phyloP scores from a whole-genome alignment of 257 asterid species.

The Solanum paucissectum region DNA sequence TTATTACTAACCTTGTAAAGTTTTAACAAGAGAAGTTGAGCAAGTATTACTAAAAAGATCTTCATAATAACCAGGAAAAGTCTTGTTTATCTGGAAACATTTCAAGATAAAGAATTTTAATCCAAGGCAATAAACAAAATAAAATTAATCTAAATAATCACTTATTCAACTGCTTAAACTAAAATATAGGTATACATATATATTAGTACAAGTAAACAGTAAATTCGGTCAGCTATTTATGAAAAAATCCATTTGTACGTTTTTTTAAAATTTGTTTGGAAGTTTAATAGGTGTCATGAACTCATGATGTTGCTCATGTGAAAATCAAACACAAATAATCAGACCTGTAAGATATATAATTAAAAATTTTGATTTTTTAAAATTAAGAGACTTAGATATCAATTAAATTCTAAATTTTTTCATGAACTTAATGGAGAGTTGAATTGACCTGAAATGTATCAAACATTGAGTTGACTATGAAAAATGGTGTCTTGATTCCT shows the following conservation, averaged over 20 bases:
- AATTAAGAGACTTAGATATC: not conserved
- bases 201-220: too few species aligned
- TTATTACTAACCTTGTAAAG: not conserved
- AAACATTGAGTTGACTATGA: not conserved
- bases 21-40: not conserved
- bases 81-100: not conserved
- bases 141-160: not conserved
- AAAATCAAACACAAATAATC: not conserved
- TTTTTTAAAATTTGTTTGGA: too few species aligned
- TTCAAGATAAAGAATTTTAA: not conserved
- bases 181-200: too few species aligned
- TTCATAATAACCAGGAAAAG: not conserved
- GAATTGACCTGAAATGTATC: not conserved
- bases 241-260: not conserved
- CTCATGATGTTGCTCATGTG: too few species aligned
- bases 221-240: not conserved
- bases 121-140: not conserved
- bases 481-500: not conserved
- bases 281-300: too few species aligned
- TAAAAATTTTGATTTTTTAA: not conserved
- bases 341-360: not conserved
- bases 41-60: not conserved
- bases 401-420: not conserved
- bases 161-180: not conserved
- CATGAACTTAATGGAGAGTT: not conserved